Conservation (phyloP, 2,329 filamentous ascomycete species). For the Fusarium beomiforme region DNA sequence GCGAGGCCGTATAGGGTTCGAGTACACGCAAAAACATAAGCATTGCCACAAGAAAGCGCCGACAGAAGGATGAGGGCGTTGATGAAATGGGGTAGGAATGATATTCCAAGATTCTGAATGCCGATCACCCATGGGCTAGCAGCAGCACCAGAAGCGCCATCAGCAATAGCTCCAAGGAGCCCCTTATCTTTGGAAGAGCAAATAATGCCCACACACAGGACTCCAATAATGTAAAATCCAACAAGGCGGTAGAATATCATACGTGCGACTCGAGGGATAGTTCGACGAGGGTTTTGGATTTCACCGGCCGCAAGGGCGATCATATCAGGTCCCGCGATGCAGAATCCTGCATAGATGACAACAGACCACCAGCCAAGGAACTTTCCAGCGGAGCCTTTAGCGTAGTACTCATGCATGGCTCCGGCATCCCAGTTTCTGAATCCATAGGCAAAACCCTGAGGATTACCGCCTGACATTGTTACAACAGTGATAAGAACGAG, state of each 20-base stretch:
- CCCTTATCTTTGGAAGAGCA: conserved; percentile 58
- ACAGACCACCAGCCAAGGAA: conserved; percentile 66
- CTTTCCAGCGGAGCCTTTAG: conserved; percentile 62
- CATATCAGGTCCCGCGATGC: conserved; percentile 74
- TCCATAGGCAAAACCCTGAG: conserved; percentile 67
- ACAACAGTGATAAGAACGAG: conserved; percentile 72
- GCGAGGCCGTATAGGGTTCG: conserved; percentile 60
- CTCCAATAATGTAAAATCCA: conserved; percentile 74
- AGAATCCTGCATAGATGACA: conserved; percentile 74
- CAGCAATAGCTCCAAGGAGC: conserved; percentile 54
- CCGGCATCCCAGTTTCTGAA: conserved; percentile 63
- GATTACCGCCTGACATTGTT: conserved; percentile 74
- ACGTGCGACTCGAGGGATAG: conserved; percentile 75
- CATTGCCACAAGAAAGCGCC: conserved; percentile 54
- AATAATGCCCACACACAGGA: conserved; percentile 64
- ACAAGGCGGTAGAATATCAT: conserved; percentile 78
- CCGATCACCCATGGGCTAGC: conserved; percentile 70
- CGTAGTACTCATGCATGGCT: conserved; percentile 48
- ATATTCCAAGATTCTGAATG: conserved; percentile 60
- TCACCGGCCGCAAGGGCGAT: conserved; percentile 66
- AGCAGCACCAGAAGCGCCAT: conserved; percentile 61
- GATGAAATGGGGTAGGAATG: conserved; percentile 62
- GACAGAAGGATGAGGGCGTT: conserved; percentile 71
- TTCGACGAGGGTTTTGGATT: conserved; percentile 71
- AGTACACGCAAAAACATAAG: conserved; percentile 57